These are phyloP conservation scores for Phytophthora ramorum DNA, from an alignment of 352 stramenopile genomes.

Conservation along the genomic window DNA sequence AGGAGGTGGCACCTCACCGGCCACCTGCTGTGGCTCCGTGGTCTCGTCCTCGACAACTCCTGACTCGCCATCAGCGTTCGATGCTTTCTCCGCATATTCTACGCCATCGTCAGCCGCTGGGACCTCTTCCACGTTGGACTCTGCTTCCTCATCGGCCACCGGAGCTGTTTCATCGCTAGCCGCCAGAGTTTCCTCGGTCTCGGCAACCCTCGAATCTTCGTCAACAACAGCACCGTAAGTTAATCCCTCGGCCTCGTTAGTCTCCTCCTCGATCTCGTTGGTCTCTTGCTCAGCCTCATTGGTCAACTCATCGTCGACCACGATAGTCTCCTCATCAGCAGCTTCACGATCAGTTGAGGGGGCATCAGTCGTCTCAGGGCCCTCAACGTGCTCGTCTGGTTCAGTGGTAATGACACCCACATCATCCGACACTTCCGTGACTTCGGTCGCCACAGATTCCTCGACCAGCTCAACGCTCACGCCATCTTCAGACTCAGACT, in stretches of 20 bases:
- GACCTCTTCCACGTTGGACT: slow-evolving; percentile 3
- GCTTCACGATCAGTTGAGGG: no score
- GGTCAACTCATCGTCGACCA: slow-evolving; percentile 9
- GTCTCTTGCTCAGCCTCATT: background rate
- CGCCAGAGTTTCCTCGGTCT: background rate
- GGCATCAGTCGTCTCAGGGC: background rate
- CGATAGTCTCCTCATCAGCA: background rate
- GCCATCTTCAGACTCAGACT: slow-evolving; percentile 10
- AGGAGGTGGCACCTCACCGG: slow-evolving; percentile 2
- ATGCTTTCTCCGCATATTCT: slow-evolving; percentile 1
- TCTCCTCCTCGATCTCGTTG: no score
- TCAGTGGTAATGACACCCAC: slow-evolving; percentile 4
- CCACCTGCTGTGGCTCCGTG: slow-evolving; percentile 1
- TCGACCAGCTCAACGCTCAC: slow-evolving; percentile 9
- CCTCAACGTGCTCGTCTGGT: slow-evolving; percentile 1
- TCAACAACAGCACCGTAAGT: background rate
- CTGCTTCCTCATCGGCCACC: slow-evolving; percentile 4
- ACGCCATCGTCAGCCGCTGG: background rate
- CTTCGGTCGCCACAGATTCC: slow-evolving; percentile 28
- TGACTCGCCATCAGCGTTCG: background rate
- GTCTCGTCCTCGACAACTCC: slow-evolving; percentile 6
- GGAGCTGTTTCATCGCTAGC: background rate
- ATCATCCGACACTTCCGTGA: slow-evolving; percentile 12
- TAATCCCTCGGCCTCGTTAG: background rate
- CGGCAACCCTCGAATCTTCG: background rate